Evolutionary conservation across 345 rosid genomes (phyloP).

Genomic region (Rubroshorea leprosula): DNA sequence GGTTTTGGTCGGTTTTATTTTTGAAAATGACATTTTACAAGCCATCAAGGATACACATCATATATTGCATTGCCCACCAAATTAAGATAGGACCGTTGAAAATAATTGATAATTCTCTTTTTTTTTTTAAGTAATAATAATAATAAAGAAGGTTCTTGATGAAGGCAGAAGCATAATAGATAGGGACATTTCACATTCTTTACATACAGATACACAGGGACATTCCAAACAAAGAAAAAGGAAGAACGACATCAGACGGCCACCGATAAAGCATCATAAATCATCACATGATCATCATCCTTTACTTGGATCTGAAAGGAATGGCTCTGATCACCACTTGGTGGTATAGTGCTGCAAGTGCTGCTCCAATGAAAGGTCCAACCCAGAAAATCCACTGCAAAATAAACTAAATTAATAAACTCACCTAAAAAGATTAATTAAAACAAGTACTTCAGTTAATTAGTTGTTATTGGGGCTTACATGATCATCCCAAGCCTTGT

Average conservation of each 20-base stretch:
- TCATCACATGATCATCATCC: not conserved
- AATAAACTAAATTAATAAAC: not conserved
- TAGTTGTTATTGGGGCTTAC: constrained; percentile 22
- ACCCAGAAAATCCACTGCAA: constrained; percentile 80
- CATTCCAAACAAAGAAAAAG: constrained; percentile 7
- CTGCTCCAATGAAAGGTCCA: constrained; percentile 70
- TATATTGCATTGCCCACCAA: constrained; percentile 5
- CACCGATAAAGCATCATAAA: not conserved
- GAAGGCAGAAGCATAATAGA: not conserved
- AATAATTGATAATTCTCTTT: not conserved
- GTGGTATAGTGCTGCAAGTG: constrained; percentile 72
- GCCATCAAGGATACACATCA: constrained; percentile 12
- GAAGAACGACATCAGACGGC: not conserved
- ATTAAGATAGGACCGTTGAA: constrained; percentile 1
- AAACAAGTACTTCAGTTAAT: no score
- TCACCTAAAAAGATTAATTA: no score
- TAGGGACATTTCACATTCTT: not conserved
- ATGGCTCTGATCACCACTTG: constrained; percentile 70
- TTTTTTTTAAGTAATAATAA: not conserved
- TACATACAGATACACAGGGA: constrained; percentile 1
- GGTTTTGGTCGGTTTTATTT: constrained; percentile 4
- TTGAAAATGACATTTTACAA: constrained; percentile 14
- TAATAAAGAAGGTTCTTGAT: not conserved
- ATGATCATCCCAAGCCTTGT: constrained; percentile 54
- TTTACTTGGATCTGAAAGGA: constrained; percentile 51